A percentile compares a stretch with the other conserved stretches of the same genome.
Evolutionary conservation across 176 grass and related monocot species (phyloP).

Genomic region (Bonia amplexicaulis): DNA sequence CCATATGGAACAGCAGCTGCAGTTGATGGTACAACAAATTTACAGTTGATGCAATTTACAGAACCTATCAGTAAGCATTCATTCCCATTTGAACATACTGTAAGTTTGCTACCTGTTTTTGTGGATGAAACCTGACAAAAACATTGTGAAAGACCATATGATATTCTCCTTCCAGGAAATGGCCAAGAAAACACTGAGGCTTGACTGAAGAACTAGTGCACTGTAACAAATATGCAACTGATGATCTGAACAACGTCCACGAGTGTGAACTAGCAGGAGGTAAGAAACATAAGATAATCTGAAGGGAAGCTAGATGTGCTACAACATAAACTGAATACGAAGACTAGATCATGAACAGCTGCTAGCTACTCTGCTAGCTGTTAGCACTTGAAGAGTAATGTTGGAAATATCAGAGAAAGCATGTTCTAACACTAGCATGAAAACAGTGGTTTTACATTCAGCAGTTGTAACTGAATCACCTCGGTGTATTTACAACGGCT

Average conservation of each 20-base stretch:
- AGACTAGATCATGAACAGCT: not conserved
- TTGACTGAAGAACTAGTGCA: not conserved
- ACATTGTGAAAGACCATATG: not conserved
- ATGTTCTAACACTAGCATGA: not conserved
- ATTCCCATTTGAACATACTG: not conserved
- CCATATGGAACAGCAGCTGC: not conserved
- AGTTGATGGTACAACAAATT: not conserved
- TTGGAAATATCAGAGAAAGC: not conserved
- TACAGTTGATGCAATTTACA: not conserved
- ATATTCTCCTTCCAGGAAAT: not conserved
- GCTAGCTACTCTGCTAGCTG: not conserved
- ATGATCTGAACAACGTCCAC: not conserved
- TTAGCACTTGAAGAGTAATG: not conserved
- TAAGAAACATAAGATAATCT: not conserved
- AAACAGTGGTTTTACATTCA: conserved; percentile 6
- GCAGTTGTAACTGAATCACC: not conserved
- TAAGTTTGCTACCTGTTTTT: not conserved
- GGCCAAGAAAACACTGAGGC: not conserved
- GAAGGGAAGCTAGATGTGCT: not conserved
- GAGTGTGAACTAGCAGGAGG: not conserved
- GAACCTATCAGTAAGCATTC: not conserved
- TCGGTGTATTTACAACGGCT: not conserved
- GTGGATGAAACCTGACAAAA: not conserved
- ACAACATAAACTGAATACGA: not conserved
- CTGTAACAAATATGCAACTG: not conserved